A percentile compares a stretch with the other conserved stretches of the same genome.
Conservation (phyloP, 306 rosid genomes). For the Luffa aegyptiaca region DNA sequence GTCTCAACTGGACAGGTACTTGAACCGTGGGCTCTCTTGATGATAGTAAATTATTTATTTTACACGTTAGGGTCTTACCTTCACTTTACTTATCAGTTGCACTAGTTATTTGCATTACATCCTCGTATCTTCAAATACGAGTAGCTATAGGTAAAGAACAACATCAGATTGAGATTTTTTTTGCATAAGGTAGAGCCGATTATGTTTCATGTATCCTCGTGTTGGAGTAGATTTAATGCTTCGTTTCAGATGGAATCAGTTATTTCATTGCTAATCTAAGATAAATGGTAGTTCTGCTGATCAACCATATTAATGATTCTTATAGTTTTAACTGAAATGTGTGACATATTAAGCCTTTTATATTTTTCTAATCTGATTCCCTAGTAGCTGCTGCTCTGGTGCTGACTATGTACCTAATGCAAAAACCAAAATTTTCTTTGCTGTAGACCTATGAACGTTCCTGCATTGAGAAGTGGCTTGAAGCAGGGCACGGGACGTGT, state of each 20-base stretch:
- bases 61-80: neutral
- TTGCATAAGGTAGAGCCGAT: neutral
- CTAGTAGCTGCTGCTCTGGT: neutral
- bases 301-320: neutral
- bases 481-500: conserved; percentile 78
- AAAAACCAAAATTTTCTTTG: neutral
- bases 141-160: neutral
- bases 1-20: conserved; percentile 99
- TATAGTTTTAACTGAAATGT: neutral
- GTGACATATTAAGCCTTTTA: neutral
- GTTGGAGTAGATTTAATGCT: neutral
- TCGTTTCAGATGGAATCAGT: neutral
- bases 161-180: neutral
- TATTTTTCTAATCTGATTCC: neutral
- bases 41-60: neutral
- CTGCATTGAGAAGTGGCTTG: conserved; percentile 93
- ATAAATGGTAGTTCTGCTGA: neutral
- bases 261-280: neutral
- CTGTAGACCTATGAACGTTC: conserved; percentile 92
- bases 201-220: neutral
- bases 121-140: neutral
- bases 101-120: neutral
- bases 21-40: conserved; percentile 8
- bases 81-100: neutral
- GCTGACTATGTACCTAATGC: neutral